A percentile compares a stretch with the other conserved stretches of the same genome.
Evolutionary conservation across 257 asterid genomes (phyloP).

Genomic region (Solanum sitiens): DNA sequence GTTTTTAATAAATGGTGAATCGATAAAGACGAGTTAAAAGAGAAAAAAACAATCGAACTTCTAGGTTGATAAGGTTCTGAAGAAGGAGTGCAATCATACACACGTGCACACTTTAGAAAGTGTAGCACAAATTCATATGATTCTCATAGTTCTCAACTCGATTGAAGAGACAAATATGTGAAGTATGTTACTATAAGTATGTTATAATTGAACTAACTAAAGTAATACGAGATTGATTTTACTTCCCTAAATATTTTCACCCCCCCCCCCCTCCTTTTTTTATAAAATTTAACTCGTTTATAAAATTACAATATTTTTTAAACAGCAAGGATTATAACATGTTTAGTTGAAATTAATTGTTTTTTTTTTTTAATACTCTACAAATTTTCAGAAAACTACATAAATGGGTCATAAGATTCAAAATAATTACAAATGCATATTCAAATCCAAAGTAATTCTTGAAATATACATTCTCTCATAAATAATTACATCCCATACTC

Average conservation of each 20-base stretch:
- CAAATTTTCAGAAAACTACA: neutral
- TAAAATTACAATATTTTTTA: neutral
- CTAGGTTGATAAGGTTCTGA: neutral
- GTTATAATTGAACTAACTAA: neutral
- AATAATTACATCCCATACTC: too few relatives aligned
- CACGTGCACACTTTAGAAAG: neutral
- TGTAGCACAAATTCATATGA: neutral
- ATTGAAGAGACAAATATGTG: neutral
- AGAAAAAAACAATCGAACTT: neutral
- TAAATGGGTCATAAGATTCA: too few relatives aligned
- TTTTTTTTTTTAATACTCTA: too few relatives aligned
- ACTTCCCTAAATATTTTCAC: neutral
- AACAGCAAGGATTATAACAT: neutral
- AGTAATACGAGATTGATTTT: neutral
- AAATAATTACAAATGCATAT: too few relatives aligned
- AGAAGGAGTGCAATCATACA: neutral
- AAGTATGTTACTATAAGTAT: neutral
- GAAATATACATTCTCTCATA: too few relatives aligned
- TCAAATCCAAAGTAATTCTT: too few relatives aligned
- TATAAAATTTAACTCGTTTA: neutral
- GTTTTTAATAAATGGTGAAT: neutral
- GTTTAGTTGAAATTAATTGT: neutral
- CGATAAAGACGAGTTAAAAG: neutral
- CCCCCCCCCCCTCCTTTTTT: neutral
- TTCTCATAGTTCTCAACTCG: neutral